Evolutionary conservation across 1,284 basidiomycete species (phyloP).

Genomic region (Erythrobasidium hasegawianum): DNA sequence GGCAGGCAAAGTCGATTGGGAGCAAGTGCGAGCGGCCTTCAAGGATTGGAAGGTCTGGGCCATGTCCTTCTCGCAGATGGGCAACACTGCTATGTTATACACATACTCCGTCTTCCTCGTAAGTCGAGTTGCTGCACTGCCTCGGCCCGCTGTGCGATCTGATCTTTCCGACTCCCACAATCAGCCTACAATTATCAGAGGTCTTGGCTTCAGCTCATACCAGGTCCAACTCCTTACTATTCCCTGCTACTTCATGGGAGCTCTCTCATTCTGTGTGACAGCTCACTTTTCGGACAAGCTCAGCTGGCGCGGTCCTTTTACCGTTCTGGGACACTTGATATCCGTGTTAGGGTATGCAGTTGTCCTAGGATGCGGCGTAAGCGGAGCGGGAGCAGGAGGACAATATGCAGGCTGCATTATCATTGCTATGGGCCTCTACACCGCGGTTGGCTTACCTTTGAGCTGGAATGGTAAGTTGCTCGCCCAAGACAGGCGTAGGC

Average conservation of each 20-base stretch:
- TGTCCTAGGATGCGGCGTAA: no score
- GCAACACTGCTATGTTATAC: constrained; percentile 4
- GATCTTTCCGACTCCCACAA: background rate
- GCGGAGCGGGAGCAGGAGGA: background rate
- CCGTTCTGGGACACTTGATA: no score
- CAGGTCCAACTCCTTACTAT: no score
- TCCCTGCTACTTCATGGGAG: no score
- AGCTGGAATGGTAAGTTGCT: constrained; percentile 6
- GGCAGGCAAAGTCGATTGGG: constrained; percentile 4
- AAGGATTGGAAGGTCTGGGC: constrained; percentile 9
- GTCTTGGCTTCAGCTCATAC: no score
- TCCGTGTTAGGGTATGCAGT: no score
- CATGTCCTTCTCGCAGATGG: constrained; percentile 2
- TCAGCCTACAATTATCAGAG: constrained; percentile 7
- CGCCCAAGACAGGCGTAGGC: background rate
- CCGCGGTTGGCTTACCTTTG: constrained; percentile 5
- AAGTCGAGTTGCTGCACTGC: background rate
- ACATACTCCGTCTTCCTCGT: constrained; percentile 4
- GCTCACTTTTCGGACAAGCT: no score
- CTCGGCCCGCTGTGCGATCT: background rate
- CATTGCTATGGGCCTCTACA: constrained; percentile 1
- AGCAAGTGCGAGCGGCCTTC: background rate
- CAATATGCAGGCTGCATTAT: constrained; percentile 1
- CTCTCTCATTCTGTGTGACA: no score
- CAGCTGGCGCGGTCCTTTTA: no score